A percentile compares a stretch with the other conserved stretches of the same genome.
These are phyloP conservation scores for Agrocybe chaxingu DNA, from an alignment of 768 basidiomycete species.

Conservation along the genomic window DNA sequence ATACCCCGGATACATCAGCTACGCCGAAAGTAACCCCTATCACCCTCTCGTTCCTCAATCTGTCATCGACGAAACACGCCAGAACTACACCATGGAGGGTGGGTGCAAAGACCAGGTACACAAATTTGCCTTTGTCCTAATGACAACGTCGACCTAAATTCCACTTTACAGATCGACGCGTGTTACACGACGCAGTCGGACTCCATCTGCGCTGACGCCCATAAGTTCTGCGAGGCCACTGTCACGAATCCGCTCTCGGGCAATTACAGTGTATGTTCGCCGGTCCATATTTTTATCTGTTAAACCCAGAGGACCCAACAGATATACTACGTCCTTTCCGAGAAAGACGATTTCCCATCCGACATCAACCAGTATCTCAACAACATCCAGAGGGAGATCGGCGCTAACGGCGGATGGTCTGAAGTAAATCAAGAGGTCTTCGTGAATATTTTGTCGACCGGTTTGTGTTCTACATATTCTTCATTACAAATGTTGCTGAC, in stretches of 20 bases:
- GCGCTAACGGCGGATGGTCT: constrained; percentile 41
- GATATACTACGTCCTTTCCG: constrained; percentile 44
- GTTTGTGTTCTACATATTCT: neutral
- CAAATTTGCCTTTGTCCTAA: neutral
- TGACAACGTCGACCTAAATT: neutral
- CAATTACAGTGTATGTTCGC: constrained; percentile 43
- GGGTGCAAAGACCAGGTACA: constrained; percentile 52
- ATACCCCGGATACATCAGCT: constrained; percentile 57
- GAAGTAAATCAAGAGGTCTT: constrained; percentile 40
- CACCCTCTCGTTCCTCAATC: constrained; percentile 46
- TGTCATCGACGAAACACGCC: constrained; percentile 39
- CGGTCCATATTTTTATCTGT: neutral
- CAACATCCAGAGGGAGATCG: constrained; percentile 32
- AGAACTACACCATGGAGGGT: constrained; percentile 33
- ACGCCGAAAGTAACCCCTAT: constrained; percentile 55
- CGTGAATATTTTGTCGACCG: constrained; percentile 20
- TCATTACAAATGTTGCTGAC: neutral
- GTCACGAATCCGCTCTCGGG: constrained; percentile 54
- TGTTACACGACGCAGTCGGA: constrained; percentile 50
- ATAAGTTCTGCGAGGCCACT: constrained; percentile 54
- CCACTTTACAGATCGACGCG: constrained; percentile 39
- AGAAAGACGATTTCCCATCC: constrained; percentile 47
- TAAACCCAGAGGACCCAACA: constrained; percentile 1
- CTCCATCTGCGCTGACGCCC: constrained; percentile 52
- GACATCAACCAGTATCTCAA: constrained; percentile 29